Evolutionary conservation across 805 yeast species (phyloP).

Genomic region (Yarrowia deformans): DNA sequence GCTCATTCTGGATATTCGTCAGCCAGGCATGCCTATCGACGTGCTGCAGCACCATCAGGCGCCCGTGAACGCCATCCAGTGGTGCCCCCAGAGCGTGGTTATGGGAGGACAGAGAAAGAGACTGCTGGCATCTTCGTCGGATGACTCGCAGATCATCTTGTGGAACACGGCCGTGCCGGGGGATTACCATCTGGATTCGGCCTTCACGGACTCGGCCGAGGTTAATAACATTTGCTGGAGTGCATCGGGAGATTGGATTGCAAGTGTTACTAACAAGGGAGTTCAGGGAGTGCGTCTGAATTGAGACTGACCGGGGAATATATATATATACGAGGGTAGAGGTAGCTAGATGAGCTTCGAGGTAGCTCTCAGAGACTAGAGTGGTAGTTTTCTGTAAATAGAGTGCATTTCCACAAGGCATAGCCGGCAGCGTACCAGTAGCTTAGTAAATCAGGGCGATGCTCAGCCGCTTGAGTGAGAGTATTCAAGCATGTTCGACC

Average conservation of each 20-base stretch:
- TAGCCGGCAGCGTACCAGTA: background rate
- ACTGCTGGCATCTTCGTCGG: conserved; percentile 74
- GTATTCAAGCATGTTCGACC: too few relatives aligned
- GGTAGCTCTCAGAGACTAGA: conserved; percentile 25
- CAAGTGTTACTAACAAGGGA: conserved; percentile 71
- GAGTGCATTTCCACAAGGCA: conserved; percentile 16
- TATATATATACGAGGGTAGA: background rate
- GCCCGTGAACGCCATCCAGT: conserved; percentile 72
- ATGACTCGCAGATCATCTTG: conserved; percentile 64
- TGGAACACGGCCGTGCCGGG: conserved; percentile 71
- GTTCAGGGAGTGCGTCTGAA: conserved; percentile 62
- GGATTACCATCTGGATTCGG: conserved; percentile 48
- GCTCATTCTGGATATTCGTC: conserved; percentile 79
- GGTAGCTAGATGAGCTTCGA: conserved; percentile 5
- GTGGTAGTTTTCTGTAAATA: conserved; percentile 23
- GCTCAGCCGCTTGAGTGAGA: conserved; percentile 1
- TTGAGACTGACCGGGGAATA: background rate
- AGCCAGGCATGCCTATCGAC: conserved; percentile 83
- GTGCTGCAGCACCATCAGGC: conserved; percentile 71
- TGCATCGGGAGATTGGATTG: conserved; percentile 79
- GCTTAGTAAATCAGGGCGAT: background rate
- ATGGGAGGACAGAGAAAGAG: conserved; percentile 35
- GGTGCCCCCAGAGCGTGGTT: conserved; percentile 72
- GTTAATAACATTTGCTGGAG: conserved; percentile 81
- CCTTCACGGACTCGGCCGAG: conserved; percentile 70